Evolutionary conservation across 2,329 filamentous ascomycete species (phyloP).

Genomic region (Arthrobotrys pseudoclavata): DNA sequence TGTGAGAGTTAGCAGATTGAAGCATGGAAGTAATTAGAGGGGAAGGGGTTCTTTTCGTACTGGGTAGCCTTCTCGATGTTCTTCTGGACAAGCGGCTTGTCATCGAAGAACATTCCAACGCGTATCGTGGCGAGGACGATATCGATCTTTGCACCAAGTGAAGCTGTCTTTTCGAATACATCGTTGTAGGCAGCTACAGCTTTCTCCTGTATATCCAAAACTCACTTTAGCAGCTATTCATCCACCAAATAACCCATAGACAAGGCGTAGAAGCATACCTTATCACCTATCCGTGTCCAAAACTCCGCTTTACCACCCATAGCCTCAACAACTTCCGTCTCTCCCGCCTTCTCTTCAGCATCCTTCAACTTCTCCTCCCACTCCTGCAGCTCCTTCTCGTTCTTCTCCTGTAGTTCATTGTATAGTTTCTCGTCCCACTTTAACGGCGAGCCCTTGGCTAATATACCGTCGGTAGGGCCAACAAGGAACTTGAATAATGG

Average conservation of each 20-base stretch:
- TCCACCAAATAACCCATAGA: background rate
- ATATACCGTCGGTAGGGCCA: slow-evolving; percentile 77
- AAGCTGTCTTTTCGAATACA: slow-evolving; percentile 96
- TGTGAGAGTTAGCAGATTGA: slow-evolving; percentile 16
- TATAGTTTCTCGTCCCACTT: slow-evolving; percentile 94
- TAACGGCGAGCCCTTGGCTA: slow-evolving; percentile 75
- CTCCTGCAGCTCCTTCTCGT: slow-evolving; percentile 80
- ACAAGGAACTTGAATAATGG: slow-evolving; percentile 87
- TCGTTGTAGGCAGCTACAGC: slow-evolving; percentile 92
- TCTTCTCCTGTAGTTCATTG: slow-evolving; percentile 79
- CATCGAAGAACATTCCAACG: slow-evolving; percentile 94
- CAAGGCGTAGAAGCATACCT: slow-evolving; percentile 71
- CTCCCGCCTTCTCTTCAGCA: slow-evolving; percentile 93
- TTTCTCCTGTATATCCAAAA: slow-evolving; percentile 77
- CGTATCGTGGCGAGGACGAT: slow-evolving; percentile 96
- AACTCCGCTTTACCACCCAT: slow-evolving; percentile 96
- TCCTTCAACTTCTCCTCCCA: slow-evolving; percentile 92
- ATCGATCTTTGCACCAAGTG: slow-evolving; percentile 97
- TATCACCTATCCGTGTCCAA: slow-evolving; percentile 94
- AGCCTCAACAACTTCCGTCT: slow-evolving; percentile 93
- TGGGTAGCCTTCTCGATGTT: slow-evolving; percentile 86
- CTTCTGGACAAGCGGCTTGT: slow-evolving; percentile 92
- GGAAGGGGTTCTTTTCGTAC: slow-evolving; percentile 30
- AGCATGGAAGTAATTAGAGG: background rate
- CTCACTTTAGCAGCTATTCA: slow-evolving; percentile 14